These are phyloP conservation scores for Nemania bipapillata DNA, from an alignment of 2,329 filamentous ascomycete species.

Conservation along the genomic window DNA sequence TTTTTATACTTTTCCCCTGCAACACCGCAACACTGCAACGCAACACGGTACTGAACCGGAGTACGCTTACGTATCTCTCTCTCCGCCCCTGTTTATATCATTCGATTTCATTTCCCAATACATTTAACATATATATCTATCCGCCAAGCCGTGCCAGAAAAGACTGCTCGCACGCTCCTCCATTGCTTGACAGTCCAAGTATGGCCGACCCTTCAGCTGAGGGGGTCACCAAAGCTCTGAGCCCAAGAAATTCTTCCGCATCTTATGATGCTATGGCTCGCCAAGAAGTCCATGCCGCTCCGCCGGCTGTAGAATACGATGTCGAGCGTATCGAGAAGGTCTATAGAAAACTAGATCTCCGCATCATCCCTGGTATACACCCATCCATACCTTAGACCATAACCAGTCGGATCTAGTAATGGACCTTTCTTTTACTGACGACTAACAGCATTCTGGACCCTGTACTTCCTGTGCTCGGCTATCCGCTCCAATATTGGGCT, in stretches of 20 bases:
- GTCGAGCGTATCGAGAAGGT: constrained; percentile 65
- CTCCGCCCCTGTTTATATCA: neutral
- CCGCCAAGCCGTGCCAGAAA: constrained; percentile 49
- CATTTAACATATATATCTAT: neutral
- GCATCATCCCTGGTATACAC: constrained; percentile 69
- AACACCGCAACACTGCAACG: neutral
- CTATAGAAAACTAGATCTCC: constrained; percentile 67
- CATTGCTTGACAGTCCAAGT: constrained; percentile 63
- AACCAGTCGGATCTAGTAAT: neutral
- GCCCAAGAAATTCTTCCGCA: constrained; percentile 34
- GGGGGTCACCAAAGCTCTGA: constrained; percentile 51
- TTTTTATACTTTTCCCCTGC: constrained; percentile 8
- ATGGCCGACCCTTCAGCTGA: constrained; percentile 56
- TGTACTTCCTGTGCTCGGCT: constrained; percentile 92
- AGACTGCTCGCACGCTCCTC: constrained; percentile 62
- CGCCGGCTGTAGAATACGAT: constrained; percentile 54
- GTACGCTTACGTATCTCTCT: neutral
- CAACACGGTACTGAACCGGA: neutral
- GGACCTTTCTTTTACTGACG: constrained; percentile 21
- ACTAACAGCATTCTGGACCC: constrained; percentile 77
- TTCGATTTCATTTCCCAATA: neutral
- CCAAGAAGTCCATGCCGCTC: constrained; percentile 34
- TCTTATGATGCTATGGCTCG: constrained; percentile 36
- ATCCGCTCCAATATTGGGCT: constrained; percentile 92
- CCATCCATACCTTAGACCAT: neutral